A percentile compares a stretch with the other conserved stretches of the same genome.
Conservation (phyloP, 1,284 basidiomycete genomes). For the Neotropicomus parvogracilis region DNA sequence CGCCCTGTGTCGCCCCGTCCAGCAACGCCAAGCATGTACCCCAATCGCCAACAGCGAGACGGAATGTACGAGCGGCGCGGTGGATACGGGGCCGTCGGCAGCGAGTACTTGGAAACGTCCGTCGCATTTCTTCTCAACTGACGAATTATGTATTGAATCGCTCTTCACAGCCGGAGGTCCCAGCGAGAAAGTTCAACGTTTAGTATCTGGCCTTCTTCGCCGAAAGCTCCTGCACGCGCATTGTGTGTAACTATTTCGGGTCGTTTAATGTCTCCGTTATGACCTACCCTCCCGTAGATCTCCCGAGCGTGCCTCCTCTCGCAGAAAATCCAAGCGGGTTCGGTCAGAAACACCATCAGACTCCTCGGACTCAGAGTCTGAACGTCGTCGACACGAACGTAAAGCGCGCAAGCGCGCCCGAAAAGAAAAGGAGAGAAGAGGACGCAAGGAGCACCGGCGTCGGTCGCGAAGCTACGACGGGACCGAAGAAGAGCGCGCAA, state of each 20-base stretch:
- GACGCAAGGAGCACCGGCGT: slow-evolving; percentile 36
- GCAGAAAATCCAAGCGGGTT: slow-evolving; percentile 60
- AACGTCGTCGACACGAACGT: slow-evolving; percentile 50
- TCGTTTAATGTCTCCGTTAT: neutral
- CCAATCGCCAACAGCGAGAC: slow-evolving; percentile 24
- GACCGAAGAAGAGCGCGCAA: slow-evolving; percentile 34
- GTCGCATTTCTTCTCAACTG: neutral
- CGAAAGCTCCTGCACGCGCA: slow-evolving; percentile 58
- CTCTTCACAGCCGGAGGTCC: slow-evolving; percentile 59
- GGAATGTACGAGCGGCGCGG: slow-evolving; percentile 24
- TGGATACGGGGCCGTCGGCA: slow-evolving; percentile 24
- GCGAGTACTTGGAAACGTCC: slow-evolving; percentile 42
- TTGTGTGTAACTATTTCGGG: slow-evolving; percentile 44
- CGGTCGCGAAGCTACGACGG: slow-evolving; percentile 41
- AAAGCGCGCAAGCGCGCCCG: slow-evolving; percentile 59
- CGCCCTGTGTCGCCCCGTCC: slow-evolving; percentile 19
- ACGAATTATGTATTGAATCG: neutral
- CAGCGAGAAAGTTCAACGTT: slow-evolving; percentile 65
- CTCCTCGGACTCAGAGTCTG: slow-evolving; percentile 62
- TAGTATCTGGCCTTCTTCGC: slow-evolving; percentile 84
- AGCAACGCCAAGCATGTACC: slow-evolving; percentile 41
- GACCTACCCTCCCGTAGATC: slow-evolving; percentile 39
- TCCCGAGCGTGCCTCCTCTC: slow-evolving; percentile 46
- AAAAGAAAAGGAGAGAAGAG: slow-evolving; percentile 47
- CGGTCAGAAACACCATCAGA: slow-evolving; percentile 50